Percentiles rank a stretch among this genome's conserved stretches.
These are phyloP conservation scores for Umbelopsis sp. DNA, from an alignment of 192 early-diverging fungal genomes.

Conservation along the genomic window DNA sequence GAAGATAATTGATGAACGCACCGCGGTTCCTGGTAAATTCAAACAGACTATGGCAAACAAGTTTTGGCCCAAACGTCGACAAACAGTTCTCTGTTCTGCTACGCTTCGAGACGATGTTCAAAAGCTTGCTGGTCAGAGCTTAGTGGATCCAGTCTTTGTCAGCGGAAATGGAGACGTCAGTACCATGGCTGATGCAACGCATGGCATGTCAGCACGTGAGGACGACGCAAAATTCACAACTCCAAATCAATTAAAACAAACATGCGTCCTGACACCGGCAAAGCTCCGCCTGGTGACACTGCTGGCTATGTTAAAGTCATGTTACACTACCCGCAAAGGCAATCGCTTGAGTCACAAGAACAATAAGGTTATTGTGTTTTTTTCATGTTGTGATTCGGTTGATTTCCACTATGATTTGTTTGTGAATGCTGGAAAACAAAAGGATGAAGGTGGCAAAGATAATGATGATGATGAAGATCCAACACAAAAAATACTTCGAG, in stretches of 20 bases:
- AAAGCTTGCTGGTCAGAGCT: slow-evolving; percentile 74
- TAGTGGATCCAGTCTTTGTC: slow-evolving; percentile 81
- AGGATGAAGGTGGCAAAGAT: slow-evolving; percentile 32
- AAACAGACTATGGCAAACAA: slow-evolving; percentile 36
- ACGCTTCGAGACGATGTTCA: slow-evolving; percentile 86
- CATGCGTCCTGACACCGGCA: slow-evolving; percentile 82
- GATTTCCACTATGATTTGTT: slow-evolving; percentile 93
- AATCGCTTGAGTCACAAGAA: slow-evolving; percentile 12
- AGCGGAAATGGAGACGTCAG: slow-evolving; percentile 54
- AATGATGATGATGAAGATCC: slow-evolving; percentile 34
- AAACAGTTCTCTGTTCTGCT: slow-evolving; percentile 88
- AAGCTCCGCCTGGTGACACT: slow-evolving; percentile 92
- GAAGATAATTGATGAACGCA: slow-evolving; percentile 60
- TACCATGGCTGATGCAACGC: slow-evolving; percentile 16
- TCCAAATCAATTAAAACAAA: slow-evolving; percentile 88
- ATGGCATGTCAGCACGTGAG: slow-evolving; percentile 25
- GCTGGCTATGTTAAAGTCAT: slow-evolving; percentile 68
- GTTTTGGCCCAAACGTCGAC: slow-evolving; percentile 64
- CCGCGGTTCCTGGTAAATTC: slow-evolving; percentile 32
- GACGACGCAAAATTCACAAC: slow-evolving; percentile 61
- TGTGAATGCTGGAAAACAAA: slow-evolving; percentile 59
- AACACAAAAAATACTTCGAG: slow-evolving; percentile 36
- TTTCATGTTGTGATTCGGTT: slow-evolving; percentile 90
- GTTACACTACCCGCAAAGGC: slow-evolving; percentile 30
- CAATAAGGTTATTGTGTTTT: slow-evolving; percentile 89